Percentiles rank a stretch among this genome's conserved stretches.
Evolutionary conservation across 306 rosid genomes (phyloP).

Genomic region (Pachyrhizus erosus): DNA sequence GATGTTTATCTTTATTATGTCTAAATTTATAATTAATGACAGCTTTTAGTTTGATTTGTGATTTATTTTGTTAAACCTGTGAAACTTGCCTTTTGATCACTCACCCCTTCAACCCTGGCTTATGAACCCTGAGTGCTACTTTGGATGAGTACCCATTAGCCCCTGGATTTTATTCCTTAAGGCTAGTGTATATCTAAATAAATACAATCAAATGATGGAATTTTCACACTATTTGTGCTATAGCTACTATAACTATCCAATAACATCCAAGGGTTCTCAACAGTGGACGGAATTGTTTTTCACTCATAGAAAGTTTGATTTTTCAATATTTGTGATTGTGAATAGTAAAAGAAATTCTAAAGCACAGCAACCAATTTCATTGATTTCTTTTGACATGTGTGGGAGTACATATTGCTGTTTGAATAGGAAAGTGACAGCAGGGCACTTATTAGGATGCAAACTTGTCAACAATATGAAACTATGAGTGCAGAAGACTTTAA

Average conservation of each 20-base stretch:
- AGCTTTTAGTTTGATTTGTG: constrained; percentile 1
- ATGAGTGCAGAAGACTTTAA: constrained; percentile 8
- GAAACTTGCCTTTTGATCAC: constrained; percentile 18
- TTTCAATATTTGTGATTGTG: constrained; percentile 7
- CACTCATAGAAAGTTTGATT: constrained; percentile 15
- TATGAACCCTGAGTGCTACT: constrained; percentile 29
- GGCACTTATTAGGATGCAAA: constrained; percentile 30
- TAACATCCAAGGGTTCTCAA: constrained; percentile 28
- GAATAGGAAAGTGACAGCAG: constrained; percentile 35
- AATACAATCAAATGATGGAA: constrained; percentile 29
- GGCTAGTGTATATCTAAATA: constrained; percentile 7
- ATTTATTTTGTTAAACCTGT: constrained; percentile 29
- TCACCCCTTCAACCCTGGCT: constrained; percentile 1
- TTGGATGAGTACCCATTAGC: constrained; percentile 30
- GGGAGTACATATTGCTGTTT: constrained; percentile 22
- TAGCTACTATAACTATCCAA: constrained; percentile 29
- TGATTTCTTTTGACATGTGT: constrained; percentile 21
- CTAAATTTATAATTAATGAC: neutral
- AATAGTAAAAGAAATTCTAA: constrained; percentile 22
- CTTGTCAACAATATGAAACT: constrained; percentile 25
- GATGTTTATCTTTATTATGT: constrained; percentile 5
- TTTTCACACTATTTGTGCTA: constrained; percentile 22
- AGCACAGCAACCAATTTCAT: constrained; percentile 7
- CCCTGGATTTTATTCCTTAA: constrained; percentile 23
- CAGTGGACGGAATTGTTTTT: constrained; percentile 1